Percentiles rank a stretch among this genome's conserved stretches.
Conservation (phyloP, 2,329 filamentous ascomycete genomes). For the Fusarium brevicatenulatum region DNA sequence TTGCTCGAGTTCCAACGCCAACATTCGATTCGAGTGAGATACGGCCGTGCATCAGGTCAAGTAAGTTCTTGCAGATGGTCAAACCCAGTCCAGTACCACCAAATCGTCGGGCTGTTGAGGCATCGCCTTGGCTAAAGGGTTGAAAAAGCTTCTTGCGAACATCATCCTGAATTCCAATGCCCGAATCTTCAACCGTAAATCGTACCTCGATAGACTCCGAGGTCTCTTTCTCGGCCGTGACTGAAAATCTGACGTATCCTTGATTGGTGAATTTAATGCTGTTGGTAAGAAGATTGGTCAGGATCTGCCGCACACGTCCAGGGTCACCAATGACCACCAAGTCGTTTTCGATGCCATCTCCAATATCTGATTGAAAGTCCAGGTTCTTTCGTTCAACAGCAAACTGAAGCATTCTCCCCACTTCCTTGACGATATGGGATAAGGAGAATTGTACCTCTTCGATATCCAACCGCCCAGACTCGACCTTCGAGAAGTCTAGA, state of each 20-base stretch:
- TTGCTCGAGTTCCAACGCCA: conserved; percentile 76
- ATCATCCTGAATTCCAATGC: conserved; percentile 83
- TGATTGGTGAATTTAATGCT: conserved; percentile 79
- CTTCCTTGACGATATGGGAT: conserved; percentile 78
- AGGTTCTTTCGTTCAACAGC: conserved; percentile 84
- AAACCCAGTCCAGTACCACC: conserved; percentile 81
- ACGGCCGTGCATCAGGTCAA: conserved; percentile 82
- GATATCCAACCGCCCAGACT: conserved; percentile 79
- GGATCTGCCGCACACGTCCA: conserved; percentile 83
- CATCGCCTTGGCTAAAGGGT: conserved; percentile 84
- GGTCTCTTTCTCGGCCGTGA: conserved; percentile 71
- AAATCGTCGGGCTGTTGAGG: conserved; percentile 81
- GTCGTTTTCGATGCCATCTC: conserved; percentile 70
- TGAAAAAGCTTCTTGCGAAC: conserved; percentile 78
- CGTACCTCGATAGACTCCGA: conserved; percentile 72
- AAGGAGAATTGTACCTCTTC: conserved; percentile 84
- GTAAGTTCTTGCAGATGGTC: conserved; percentile 82
- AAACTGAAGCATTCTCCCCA: conserved; percentile 88
- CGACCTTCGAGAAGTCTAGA: conserved; percentile 87
- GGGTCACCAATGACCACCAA: conserved; percentile 88
- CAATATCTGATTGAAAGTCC: conserved; percentile 73
- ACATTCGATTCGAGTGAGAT: conserved; percentile 75
- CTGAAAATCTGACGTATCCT: conserved; percentile 74
- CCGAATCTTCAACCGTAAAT: conserved; percentile 80
- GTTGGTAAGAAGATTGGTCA: conserved; percentile 82